Percentiles rank a stretch among this genome's conserved stretches.
Conservation (phyloP, 768 basidiomycete species). For the Lepiota brunneoincarnata region DNA sequence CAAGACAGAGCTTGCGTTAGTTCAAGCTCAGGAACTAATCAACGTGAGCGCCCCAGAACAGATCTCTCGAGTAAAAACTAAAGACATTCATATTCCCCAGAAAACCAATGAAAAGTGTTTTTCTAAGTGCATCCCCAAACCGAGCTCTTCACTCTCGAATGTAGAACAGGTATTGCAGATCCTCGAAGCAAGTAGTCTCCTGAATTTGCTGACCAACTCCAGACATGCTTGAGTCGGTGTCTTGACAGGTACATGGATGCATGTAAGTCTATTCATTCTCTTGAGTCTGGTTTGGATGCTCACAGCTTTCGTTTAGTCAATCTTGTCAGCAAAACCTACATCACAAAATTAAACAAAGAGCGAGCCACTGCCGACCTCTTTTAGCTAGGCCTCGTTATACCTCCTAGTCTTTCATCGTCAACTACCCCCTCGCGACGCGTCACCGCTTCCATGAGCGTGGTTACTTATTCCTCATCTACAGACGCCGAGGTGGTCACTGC, state of each 20-base stretch:
- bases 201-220: background rate
- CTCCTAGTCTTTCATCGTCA: background rate
- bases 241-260: slow-evolving; percentile 84
- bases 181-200: background rate
- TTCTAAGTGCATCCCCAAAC: slow-evolving; percentile 74
- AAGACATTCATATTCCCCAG: slow-evolving; percentile 33
- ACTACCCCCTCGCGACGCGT: background rate
- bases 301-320: slow-evolving; percentile 50
- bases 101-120: slow-evolving; percentile 81
- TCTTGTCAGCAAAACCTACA: slow-evolving; percentile 71
- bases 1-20: slow-evolving; percentile 65
- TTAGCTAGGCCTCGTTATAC: slow-evolving; percentile 4
- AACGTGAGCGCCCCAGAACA: slow-evolving; percentile 43
- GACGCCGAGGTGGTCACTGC: too few species aligned
- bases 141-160: slow-evolving; percentile 32
- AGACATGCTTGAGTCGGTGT: slow-evolving; percentile 78
- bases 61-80: background rate
- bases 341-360: slow-evolving; percentile 54
- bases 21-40: slow-evolving; percentile 80
- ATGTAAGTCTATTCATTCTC: slow-evolving; percentile 47
- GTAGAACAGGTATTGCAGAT: slow-evolving; percentile 4
- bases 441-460: background rate
- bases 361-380: slow-evolving; percentile 27
- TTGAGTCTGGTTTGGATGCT: background rate
- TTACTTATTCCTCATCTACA: too few species aligned